A percentile compares a stretch with the other conserved stretches of the same genome.
Evolutionary conservation across 148 eudicot species (phyloP).

Genomic region (Agrostemma githago): DNA sequence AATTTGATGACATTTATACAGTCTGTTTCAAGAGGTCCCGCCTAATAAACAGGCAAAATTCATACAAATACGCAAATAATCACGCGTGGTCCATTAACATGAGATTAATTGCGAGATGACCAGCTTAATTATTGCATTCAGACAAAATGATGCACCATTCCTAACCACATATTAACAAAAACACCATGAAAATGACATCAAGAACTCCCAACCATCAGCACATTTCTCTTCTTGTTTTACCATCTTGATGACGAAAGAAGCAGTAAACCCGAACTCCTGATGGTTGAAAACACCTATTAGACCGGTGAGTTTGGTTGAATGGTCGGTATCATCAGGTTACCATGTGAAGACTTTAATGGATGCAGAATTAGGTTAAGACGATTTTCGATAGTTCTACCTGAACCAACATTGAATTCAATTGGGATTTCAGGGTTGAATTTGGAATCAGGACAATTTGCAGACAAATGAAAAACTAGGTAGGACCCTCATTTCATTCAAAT

Average conservation of each 20-base stretch:
- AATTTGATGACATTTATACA: conserved; percentile 3
- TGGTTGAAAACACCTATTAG: not conserved
- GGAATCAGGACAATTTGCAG: not conserved
- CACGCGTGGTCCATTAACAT: conserved; percentile 24
- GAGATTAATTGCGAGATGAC: not conserved
- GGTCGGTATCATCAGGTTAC: not conserved
- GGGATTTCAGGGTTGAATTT: not conserved
- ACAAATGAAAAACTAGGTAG: not conserved
- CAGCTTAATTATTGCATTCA: conserved; percentile 1
- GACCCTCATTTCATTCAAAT: not conserved
- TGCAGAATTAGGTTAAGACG: not conserved
- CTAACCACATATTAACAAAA: conserved; percentile 12
- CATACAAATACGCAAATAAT: not conserved
- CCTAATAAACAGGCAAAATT: not conserved
- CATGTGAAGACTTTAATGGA: not conserved
- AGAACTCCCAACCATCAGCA: not conserved
- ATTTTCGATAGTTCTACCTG: not conserved
- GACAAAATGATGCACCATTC: conserved; percentile 8
- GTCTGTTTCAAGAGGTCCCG: conserved; percentile 8
- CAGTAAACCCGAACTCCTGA: not conserved
- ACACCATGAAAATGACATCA: conserved; percentile 13
- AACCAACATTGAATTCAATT: not conserved
- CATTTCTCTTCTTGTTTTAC: not conserved
- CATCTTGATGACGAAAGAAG: not conserved
- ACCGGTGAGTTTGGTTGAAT: not conserved